These are phyloP conservation scores for Epicoccum nigrum DNA, from an alignment of 2,329 filamentous ascomycete species.

Conservation along the genomic window DNA sequence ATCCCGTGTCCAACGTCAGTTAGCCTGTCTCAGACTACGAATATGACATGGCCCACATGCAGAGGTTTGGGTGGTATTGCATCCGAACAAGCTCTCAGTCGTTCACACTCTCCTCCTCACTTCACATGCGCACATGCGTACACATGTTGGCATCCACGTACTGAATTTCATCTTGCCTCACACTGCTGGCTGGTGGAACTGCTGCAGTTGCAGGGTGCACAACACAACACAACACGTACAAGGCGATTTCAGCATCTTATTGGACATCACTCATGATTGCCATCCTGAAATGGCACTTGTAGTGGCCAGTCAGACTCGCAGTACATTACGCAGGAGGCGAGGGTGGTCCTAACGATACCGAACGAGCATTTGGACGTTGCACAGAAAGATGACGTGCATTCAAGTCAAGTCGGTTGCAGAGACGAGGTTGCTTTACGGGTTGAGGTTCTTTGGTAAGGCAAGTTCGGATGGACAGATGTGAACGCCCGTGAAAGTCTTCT, in stretches of 20 bases:
- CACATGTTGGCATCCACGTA: slow-evolving; percentile 16
- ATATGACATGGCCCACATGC: slow-evolving; percentile 8
- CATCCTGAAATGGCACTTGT: background rate
- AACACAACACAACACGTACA: slow-evolving; percentile 3
- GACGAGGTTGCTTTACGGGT: slow-evolving; percentile 1
- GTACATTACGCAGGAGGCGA: slow-evolving; percentile 1
- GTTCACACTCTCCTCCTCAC: slow-evolving; percentile 8
- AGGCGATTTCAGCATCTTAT: background rate
- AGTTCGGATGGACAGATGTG: slow-evolving; percentile 2
- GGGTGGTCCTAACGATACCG: slow-evolving; percentile 2
- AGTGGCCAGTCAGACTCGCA: slow-evolving; percentile 5
- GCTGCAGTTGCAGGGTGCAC: slow-evolving; percentile 11
- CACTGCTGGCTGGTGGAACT: slow-evolving; percentile 7
- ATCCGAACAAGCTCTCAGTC: background rate
- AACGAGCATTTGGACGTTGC: background rate
- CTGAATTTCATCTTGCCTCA: slow-evolving; percentile 1
- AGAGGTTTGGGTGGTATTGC: slow-evolving; percentile 1
- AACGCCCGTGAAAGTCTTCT: background rate
- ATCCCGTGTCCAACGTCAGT: slow-evolving; percentile 1
- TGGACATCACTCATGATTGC: slow-evolving; percentile 2
- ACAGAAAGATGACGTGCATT: slow-evolving; percentile 10
- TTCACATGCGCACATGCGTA: slow-evolving; percentile 8
- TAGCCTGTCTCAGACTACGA: slow-evolving; percentile 1
- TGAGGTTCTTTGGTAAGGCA: slow-evolving; percentile 4
- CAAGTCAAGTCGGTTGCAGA: slow-evolving; percentile 1